Evolutionary conservation across 179 eudicot genomes (phyloP), one percentile per base, ranked within the genome.

Genomic region (Spinacia oleracea): DNA sequence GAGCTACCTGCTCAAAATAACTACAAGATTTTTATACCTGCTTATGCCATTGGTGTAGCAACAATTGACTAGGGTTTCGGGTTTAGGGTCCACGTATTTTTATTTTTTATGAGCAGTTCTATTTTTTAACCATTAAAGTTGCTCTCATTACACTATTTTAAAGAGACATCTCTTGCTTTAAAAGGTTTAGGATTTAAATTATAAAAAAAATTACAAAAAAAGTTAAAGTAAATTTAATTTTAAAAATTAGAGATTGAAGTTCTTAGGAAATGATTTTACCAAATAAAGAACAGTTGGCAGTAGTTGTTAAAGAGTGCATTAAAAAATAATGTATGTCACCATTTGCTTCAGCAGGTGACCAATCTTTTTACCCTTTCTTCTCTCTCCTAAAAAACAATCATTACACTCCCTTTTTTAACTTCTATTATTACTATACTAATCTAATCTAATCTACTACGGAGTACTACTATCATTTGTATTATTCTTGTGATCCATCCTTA

Each of bases 281-380:
- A 86, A 84, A 81, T 84, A 82, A 70, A 73, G 89, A 81, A 90
- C 89, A 88, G 91, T 88, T 91, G 93, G 84, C 89, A 88, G 88
- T 88, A 70, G 89, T 86, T 90, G 86, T 86, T 90, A 81, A n/a
- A n/a, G 86, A 70, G 78, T 86, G 81, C 88, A 75, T 84, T 77
- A 53, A 76, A 83, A 87, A 81, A 81, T 82, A 84, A 84, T 81
- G 81, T 79, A 86, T 79, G 81, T 86, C 87, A 86, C 85, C 83
- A 77, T 67, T 84, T 80, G 89, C 88, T 86, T 85, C 83, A 77
- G 87, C 91, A 88, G 88, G 92, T 89, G 72, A 87, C 72, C 87
- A 83, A 86, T 66, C 72, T 48, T 40, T 80, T 67, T 43, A 53
- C 62, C 71, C 46, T 40, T 58, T 68, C 40, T 68, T 83, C 77